Conservation (phyloP, 257 asterid species). For the Osmanthus fragrans region DNA sequence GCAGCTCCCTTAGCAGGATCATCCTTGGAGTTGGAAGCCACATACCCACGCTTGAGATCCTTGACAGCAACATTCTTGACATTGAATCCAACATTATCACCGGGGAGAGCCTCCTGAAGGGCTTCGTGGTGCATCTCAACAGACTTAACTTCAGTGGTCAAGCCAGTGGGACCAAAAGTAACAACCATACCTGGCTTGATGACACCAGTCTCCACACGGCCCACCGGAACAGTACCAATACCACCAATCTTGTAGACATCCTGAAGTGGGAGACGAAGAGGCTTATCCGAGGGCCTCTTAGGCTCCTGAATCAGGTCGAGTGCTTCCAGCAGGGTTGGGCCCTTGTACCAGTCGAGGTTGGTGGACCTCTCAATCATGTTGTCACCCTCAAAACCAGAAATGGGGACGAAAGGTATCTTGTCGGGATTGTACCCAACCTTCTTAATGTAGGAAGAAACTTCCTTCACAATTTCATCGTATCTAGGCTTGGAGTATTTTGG, state of each 20-base stretch:
- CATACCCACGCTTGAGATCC: constrained; percentile 64
- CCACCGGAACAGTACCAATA: constrained; percentile 54
- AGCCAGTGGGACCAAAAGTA: constrained; percentile 33
- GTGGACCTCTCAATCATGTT: constrained; percentile 66
- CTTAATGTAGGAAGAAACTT: constrained; percentile 63
- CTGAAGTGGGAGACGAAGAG: constrained; percentile 56
- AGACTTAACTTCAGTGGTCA: constrained; percentile 40
- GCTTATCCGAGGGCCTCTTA: constrained; percentile 53
- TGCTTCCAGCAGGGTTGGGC: constrained; percentile 62
- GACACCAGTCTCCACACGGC: constrained; percentile 54
- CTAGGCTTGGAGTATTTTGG: constrained; percentile 64
- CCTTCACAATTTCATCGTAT: constrained; percentile 63
- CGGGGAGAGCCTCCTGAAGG: constrained; percentile 45
- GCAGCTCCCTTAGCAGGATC: constrained; percentile 63
- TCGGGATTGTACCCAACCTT: constrained; percentile 77
- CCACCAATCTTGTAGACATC: constrained; percentile 58
- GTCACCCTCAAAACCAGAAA: constrained; percentile 67
- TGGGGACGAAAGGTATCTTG: constrained; percentile 60
- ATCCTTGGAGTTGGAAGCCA: constrained; percentile 67
- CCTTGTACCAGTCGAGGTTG: constrained; percentile 69
- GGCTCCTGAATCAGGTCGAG: constrained; percentile 46
- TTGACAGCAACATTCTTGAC: constrained; percentile 67
- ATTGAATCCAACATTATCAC: constrained; percentile 57
- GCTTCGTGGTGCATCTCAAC: constrained; percentile 57
- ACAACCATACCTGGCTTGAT: constrained; percentile 39